These are phyloP conservation scores for Trichoderma arundinaceum DNA, from an alignment of 2,329 filamentous ascomycete species.

Conservation along the genomic window DNA sequence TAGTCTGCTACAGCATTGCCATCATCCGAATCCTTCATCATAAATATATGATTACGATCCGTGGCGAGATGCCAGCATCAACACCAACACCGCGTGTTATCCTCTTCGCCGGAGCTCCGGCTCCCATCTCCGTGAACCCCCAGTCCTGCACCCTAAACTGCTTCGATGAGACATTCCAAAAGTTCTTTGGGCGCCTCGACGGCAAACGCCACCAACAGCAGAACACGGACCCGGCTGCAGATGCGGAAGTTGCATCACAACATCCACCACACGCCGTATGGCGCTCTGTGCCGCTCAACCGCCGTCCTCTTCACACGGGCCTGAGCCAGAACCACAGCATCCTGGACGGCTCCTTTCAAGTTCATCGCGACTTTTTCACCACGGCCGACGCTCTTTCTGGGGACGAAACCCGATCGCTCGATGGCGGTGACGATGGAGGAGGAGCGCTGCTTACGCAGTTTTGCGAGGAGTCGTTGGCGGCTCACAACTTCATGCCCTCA, in stretches of 20 bases:
- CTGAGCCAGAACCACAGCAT: conserved; percentile 57
- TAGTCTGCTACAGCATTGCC: not conserved
- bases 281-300: conserved; percentile 59
- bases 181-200: conserved; percentile 37
- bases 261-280: conserved; percentile 52
- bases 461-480: conserved; percentile 76
- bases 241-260: not conserved
- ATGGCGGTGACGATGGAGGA: conserved; percentile 43
- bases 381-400: conserved; percentile 48
- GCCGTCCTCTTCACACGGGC: conserved; percentile 55
- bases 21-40: not conserved
- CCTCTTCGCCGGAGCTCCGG: conserved; percentile 46
- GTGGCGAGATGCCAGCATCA: conserved; percentile 7
- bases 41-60: no score
- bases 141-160: conserved; percentile 42
- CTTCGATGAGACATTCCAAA: conserved; percentile 39
- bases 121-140: conserved; percentile 40
- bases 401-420: conserved; percentile 9
- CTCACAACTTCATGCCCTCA: conserved; percentile 69
- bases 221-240: not conserved
- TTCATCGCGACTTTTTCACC: conserved; percentile 55
- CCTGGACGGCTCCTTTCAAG: conserved; percentile 39
- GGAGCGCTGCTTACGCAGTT: conserved; percentile 64
- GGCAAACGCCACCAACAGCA: not conserved
- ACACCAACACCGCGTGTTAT: conserved; percentile 42